Base-by-base conservation (phyloP, 345 rosid species). In the Physaria fendleri region DNA sequence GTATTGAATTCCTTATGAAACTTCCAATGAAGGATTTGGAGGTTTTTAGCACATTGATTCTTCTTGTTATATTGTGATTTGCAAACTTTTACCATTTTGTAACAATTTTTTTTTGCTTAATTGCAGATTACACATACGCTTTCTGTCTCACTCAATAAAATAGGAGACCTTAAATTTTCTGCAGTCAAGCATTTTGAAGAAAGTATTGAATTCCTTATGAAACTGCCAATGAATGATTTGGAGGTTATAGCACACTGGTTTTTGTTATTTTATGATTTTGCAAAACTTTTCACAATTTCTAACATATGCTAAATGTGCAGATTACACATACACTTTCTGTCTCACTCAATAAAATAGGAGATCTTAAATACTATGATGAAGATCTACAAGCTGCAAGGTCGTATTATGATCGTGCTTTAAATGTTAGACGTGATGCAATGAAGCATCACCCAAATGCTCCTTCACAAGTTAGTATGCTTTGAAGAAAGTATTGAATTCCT, bases 301-400 rank as follows among this genome's bases (percentile, higher is more conserved):
- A 41, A 70, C 51, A 32, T 29, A 48, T 20, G 11, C 33, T 42
- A 14, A 62, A 62, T 25, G 30, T 50, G 49, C 88, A 89, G 97
- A 76, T 87, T 23, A 79, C 80, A 16, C 97, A 93, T 74, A 85
- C 97, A 3, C 94, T 87, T 48, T 89, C 97, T 65, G 97, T 93
- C 64, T 93, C 97, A 27, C 94, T 87, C 59, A 93, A 93, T 68
- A 93, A 89, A 79, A 78, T 93, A 54, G 99, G 99, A 32, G 99
- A 93, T 75, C 84, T 93, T 29, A 89, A 93, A 69, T 93, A 93
- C 38, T 93, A 93, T 69, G 94, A 64, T 47, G 85, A 85, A 71
- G 88, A 89, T 42, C 76, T 93, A 65, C 76, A 81, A 79, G 82
- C 87, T 47, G 92, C 99, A 16, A 89, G 87, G 73, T 77, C 90